A percentile compares a stretch with the other conserved stretches of the same genome.
Conservation (phyloP, 352 stramenopile species). For the Aphanomyces invadans region DNA sequence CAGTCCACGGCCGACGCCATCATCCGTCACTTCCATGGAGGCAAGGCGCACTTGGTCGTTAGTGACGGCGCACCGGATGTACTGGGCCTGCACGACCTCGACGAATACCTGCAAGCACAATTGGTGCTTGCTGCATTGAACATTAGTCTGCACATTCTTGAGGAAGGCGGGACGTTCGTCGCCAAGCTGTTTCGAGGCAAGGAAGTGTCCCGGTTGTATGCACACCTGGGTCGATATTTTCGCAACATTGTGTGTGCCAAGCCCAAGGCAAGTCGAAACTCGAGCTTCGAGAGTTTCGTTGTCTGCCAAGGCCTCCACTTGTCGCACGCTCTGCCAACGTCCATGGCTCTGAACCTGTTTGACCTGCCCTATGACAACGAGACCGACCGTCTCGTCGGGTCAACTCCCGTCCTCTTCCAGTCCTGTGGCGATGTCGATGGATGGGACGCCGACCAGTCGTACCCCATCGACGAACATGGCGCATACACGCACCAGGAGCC, state of each 20-base stretch:
- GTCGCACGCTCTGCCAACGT: conserved; percentile 39
- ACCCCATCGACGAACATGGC: conserved; percentile 47
- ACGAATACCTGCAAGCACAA: conserved; percentile 77
- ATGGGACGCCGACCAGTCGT: conserved; percentile 77
- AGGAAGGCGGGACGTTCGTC: conserved; percentile 63
- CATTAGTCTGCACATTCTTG: conserved; percentile 70
- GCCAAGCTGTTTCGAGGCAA: conserved; percentile 83
- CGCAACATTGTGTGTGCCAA: conserved; percentile 66
- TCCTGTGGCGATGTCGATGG: conserved; percentile 70
- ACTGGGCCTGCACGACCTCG: conserved; percentile 67
- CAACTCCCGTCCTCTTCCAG: conserved; percentile 51
- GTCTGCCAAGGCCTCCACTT: conserved; percentile 62
- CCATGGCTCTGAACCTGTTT: conserved; percentile 64
- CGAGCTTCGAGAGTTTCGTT: conserved; percentile 76
- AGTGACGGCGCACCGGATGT: conserved; percentile 99
- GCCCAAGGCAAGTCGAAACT: conserved; percentile 78
- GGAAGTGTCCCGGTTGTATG: conserved; percentile 63
- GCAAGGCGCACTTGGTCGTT: conserved; percentile 95
- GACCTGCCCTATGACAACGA: conserved; percentile 55
- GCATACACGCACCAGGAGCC: conserved; percentile 66
- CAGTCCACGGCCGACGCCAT: conserved; percentile 63
- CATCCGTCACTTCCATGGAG: conserved; percentile 50
- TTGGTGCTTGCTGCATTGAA: conserved; percentile 72
- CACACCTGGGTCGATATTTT: conserved; percentile 67
- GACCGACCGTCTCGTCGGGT: conserved; percentile 28